Conservation (phyloP, 2,329 filamentous ascomycete species). For the Verticillium longisporum region DNA sequence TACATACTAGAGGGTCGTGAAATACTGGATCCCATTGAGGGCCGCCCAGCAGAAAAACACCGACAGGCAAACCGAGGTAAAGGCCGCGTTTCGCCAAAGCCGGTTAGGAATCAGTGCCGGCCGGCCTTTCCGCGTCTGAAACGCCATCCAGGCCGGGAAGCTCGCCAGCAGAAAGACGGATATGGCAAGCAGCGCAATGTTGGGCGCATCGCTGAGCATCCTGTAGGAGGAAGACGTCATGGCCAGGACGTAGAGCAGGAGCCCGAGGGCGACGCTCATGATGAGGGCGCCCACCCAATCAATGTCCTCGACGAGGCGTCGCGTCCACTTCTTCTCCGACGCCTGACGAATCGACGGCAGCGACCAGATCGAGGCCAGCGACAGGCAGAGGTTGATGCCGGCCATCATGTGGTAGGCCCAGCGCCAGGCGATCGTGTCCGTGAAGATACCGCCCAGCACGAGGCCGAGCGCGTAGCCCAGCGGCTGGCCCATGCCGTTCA, state of each 20-base stretch:
- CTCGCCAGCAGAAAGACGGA: constrained; percentile 34
- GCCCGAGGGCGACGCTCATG: constrained; percentile 35
- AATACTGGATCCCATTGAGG: constrained; percentile 40
- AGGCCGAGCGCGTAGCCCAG: constrained; percentile 42
- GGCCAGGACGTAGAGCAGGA: constrained; percentile 45
- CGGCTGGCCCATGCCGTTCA: constrained; percentile 36
- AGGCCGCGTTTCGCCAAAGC: constrained; percentile 49
- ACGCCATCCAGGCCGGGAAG: constrained; percentile 49
- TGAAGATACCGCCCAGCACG: constrained; percentile 42
- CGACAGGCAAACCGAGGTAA: constrained; percentile 46
- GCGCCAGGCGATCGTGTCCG: constrained; percentile 40
- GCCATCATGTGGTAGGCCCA: constrained; percentile 34
- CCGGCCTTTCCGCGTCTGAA: constrained; percentile 35
- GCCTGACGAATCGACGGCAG: constrained; percentile 18
- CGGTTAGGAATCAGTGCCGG: constrained; percentile 55
- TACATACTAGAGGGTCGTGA: constrained; percentile 32
- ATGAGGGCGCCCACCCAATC: constrained; percentile 46
- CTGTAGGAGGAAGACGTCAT: constrained; percentile 29
- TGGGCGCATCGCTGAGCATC: constrained; percentile 21
- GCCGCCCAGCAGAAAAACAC: constrained; percentile 39
- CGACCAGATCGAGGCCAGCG: constrained; percentile 27
- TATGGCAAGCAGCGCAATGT: constrained; percentile 35
- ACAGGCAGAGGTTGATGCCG: constrained; percentile 27
- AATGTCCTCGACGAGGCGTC: constrained; percentile 29
- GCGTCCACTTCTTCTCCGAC: constrained; percentile 18